These are phyloP conservation scores for Beauveria pseudobassiana DNA, from an alignment of 2,329 filamentous ascomycete genomes.

Conservation along the genomic window DNA sequence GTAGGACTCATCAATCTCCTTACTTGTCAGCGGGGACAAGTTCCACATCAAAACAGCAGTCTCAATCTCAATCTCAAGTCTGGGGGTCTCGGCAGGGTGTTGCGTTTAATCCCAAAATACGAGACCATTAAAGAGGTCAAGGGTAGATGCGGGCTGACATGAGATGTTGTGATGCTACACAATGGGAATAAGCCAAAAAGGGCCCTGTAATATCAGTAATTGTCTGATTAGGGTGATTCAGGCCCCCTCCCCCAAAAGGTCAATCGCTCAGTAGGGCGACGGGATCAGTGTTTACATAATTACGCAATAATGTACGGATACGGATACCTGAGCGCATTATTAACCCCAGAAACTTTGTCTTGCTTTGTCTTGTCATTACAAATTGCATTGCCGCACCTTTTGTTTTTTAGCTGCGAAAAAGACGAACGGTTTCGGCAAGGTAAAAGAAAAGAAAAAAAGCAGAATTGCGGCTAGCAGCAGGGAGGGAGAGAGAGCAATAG, in stretches of 20 bases:
- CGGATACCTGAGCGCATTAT: background rate
- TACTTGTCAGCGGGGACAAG: too few relatives aligned
- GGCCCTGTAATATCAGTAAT: background rate
- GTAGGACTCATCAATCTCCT: too few relatives aligned
- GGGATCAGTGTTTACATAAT: background rate
- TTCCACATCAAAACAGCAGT: background rate
- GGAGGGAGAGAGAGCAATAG: too few relatives aligned
- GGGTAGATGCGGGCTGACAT: constrained; percentile 2
- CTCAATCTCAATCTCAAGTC: background rate
- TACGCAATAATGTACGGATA: background rate
- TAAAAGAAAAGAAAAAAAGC: too few relatives aligned
- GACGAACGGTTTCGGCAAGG: too few relatives aligned
- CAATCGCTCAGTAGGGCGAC: too few relatives aligned
- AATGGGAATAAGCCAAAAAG: constrained; percentile 3
- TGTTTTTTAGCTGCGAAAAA: too few relatives aligned
- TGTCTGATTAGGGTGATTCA: constrained; percentile 2
- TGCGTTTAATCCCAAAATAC: background rate
- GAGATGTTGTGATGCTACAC: background rate
- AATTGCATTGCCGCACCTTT: too few relatives aligned
- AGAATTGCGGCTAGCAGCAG: too few relatives aligned
- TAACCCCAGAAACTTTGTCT: too few relatives aligned
- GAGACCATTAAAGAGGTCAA: background rate
- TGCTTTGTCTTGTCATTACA: too few relatives aligned
- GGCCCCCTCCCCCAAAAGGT: too few relatives aligned
- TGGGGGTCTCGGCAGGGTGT: background rate